Base-by-base conservation (phyloP, 352 stramenopile genomes). In the Globisporangium orthogonon region DNA sequence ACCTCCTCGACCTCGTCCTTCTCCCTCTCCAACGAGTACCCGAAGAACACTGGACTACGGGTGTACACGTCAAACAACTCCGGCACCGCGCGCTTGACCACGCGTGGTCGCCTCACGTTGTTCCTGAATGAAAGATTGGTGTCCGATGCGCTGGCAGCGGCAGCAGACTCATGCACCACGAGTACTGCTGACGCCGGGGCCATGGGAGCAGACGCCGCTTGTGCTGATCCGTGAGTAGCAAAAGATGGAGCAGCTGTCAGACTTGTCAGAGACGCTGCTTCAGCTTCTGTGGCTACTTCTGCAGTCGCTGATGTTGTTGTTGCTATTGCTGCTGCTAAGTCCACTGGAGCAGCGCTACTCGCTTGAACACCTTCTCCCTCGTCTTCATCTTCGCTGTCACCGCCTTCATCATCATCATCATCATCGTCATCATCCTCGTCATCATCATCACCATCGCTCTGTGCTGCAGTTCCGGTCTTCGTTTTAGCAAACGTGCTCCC, bases 31-130 rank as follows among this genome's bases (percentile, higher is more conserved):
- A 66, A 61, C 0, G 73, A 70, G 52, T 89, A 91, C 1, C 83
- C 80, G 55, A 94, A 94, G 60, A 89, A 91, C 4, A 88, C 64
- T 0, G 81, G 81, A 51, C 66, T 89, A 29, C 78, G 64, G 7
- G 60, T 66, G 2, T 66, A 52, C 10, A 74, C 47, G 46, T 94
- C 68, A 43, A 87, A 89, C 4, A 59, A 46, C 0, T 69, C 37
- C 6, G 78, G 75, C 14, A 87, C 49, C 0, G 39, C 37, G 1
- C 75, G 74, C 48, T 86, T 81, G 47, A 87, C 69, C 43, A 87
- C 58, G 29, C 76, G 71, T 14, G 76, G 68, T 18, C 65, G 61
- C 60, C 84, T 84, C 13, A 87, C 15, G 0, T 53, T 62, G 35
- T 58, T 59, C 56, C 73, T 72, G 62, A 66, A 75, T 13, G 49